Percentiles rank a stretch among this genome's conserved stretches.
Evolutionary conservation across 2,329 filamentous ascomycete species (phyloP).

Genomic region (Trichoderma cornu-damae): DNA sequence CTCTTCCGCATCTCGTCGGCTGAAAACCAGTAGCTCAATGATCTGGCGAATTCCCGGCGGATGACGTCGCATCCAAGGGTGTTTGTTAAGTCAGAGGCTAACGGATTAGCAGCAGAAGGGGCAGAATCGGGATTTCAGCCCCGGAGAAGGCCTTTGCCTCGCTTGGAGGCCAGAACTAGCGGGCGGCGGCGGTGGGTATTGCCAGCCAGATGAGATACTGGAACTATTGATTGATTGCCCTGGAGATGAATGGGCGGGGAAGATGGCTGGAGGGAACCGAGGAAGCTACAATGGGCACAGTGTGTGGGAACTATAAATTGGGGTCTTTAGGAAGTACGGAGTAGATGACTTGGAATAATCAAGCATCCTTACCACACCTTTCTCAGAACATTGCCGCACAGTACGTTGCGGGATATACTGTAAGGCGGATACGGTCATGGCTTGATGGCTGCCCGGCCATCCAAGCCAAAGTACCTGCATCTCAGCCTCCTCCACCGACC

Average conservation of each 20-base stretch:
- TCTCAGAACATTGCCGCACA: conserved; percentile 10
- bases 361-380: too few species aligned
- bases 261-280: not conserved
- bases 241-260: conserved; percentile 8
- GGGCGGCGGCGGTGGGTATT: not conserved
- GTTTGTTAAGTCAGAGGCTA: not conserved
- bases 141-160: not conserved
- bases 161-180: not conserved
- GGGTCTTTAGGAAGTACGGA: too few species aligned
- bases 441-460: not conserved
- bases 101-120: not conserved
- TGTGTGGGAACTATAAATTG: too few species aligned
- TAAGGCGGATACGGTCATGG: conserved; percentile 4
- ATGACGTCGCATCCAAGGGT: not conserved
- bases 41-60: not conserved
- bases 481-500: not conserved
- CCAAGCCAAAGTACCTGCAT: not conserved
- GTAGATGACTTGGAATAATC: too few species aligned
- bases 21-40: not conserved
- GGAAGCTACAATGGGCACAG: too few species aligned
- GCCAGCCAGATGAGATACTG: not conserved
- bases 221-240: not conserved
- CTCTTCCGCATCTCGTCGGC: conserved; percentile 10
- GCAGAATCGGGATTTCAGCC: not conserved
- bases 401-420: not conserved